A percentile compares a stretch with the other conserved stretches of the same genome.
Conservation (phyloP, 2,329 filamentous ascomycete genomes). For the Pleomassaria siparia region DNA sequence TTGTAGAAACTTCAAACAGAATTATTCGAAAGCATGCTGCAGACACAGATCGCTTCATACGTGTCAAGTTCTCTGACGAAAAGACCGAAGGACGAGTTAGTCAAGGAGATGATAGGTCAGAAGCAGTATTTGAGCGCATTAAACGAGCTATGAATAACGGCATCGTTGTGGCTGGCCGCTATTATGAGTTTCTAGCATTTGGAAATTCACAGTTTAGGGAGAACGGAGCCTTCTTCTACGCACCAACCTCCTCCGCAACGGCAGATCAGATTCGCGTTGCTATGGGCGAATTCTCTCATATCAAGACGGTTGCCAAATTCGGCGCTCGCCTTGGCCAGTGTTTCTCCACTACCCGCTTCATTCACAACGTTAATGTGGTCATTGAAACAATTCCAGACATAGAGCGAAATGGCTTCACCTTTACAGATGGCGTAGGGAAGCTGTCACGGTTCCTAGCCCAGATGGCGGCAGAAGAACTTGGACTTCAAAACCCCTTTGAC, state of each 20-base stretch:
- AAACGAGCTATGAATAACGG: slow-evolving; percentile 72
- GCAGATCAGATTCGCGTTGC: slow-evolving; percentile 77
- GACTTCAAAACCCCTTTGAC: slow-evolving; percentile 55
- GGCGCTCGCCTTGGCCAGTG: slow-evolving; percentile 89
- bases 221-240: slow-evolving; percentile 91
- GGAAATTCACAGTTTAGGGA: slow-evolving; percentile 95
- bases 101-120: slow-evolving; percentile 36
- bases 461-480: slow-evolving; percentile 71
- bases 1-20: slow-evolving; percentile 83
- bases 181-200: slow-evolving; percentile 88
- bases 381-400: slow-evolving; percentile 69
- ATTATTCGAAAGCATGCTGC: slow-evolving; percentile 72
- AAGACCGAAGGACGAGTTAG: slow-evolving; percentile 50
- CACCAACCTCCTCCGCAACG: slow-evolving; percentile 64
- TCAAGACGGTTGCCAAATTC: slow-evolving; percentile 83
- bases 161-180: slow-evolving; percentile 77
- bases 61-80: slow-evolving; percentile 89
- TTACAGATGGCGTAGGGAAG: slow-evolving; percentile 91
- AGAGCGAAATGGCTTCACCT: slow-evolving; percentile 66
- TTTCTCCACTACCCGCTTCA: slow-evolving; percentile 86
- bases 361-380: slow-evolving; percentile 63
- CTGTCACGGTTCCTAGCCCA: slow-evolving; percentile 78
- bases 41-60: slow-evolving; percentile 77
- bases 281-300: slow-evolving; percentile 85
- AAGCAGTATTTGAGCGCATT: slow-evolving; percentile 72